These are phyloP conservation scores for Alternaria infectoria DNA, from an alignment of 2,329 filamentous ascomycete species.

Conservation along the genomic window DNA sequence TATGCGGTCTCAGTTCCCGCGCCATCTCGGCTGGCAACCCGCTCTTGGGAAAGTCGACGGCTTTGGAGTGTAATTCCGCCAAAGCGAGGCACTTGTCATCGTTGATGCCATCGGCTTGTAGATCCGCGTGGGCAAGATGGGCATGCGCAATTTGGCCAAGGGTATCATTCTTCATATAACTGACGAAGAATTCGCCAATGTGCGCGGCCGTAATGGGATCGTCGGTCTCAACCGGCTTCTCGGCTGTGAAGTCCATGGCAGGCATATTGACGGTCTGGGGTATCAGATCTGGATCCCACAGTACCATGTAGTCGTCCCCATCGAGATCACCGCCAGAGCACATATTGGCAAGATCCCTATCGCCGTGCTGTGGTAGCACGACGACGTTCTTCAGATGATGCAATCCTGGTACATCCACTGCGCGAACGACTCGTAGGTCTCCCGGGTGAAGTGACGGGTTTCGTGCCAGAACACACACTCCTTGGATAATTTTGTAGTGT, in stretches of 20 bases:
- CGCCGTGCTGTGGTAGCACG: slow-evolving; percentile 82
- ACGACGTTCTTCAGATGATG: slow-evolving; percentile 83
- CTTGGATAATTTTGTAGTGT: slow-evolving; percentile 71
- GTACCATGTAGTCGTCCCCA: slow-evolving; percentile 92
- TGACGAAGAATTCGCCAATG: slow-evolving; percentile 84
- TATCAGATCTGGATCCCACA: slow-evolving; percentile 83
- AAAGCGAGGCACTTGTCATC: slow-evolving; percentile 71
- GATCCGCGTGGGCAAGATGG: slow-evolving; percentile 80
- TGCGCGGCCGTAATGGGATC: slow-evolving; percentile 73
- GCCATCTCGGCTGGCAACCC: slow-evolving; percentile 76
- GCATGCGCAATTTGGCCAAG: slow-evolving; percentile 80
- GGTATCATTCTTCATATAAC: slow-evolving; percentile 89
- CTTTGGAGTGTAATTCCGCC: slow-evolving; percentile 82
- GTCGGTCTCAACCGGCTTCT: slow-evolving; percentile 62
- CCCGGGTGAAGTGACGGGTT: slow-evolving; percentile 95
- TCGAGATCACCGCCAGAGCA: slow-evolving; percentile 95
- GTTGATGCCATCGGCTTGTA: slow-evolving; percentile 66
- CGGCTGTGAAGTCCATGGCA: slow-evolving; percentile 77
- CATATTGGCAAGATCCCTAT: slow-evolving; percentile 88
- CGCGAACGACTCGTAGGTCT: slow-evolving; percentile 85
- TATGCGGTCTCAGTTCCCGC: slow-evolving; percentile 63
- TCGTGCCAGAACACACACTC: slow-evolving; percentile 81
- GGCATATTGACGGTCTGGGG: slow-evolving; percentile 68
- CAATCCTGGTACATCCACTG: slow-evolving; percentile 76
- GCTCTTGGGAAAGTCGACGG: slow-evolving; percentile 94